Evolutionary conservation across 2,329 filamentous ascomycete species (phyloP), one percentile per base, ranked within the genome.

Genomic region (Cladorrhinum sp.): DNA sequence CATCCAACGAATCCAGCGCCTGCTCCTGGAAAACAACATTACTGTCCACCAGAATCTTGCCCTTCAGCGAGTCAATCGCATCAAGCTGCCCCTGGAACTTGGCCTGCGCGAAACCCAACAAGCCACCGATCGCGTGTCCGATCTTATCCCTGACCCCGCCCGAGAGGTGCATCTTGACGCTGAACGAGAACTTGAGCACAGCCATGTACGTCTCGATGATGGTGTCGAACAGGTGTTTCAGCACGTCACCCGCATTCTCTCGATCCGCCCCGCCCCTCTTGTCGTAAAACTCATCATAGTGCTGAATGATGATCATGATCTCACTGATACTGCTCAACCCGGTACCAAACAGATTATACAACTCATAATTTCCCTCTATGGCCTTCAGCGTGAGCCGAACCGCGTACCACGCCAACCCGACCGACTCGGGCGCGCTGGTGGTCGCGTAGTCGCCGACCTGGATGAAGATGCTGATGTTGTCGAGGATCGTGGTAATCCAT

Each of bases 351-450:
- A 65, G 65, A 18, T 58, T 66, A 61, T 68, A 68, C 12, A 68
- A 61, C 29, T 68, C 66, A 24, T 68, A 68, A 61, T 68, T 68
- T 59, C 51, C 58, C 36, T 68, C 64, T 56, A 68, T 68, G 38
- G 66, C 66, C 1, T 59, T 62, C 13, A 68, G 55, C 24, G 65
- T 68, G 13, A 67, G 58, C 57, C 62, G 64, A 50, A 68, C 57
- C 32, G 66, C 66, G 36, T 60, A 67, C 66, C 66, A 68, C 2
- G 66, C 66, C 59, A 68, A 57, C 10, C 63, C 66, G 3, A 68
- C 65, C 50, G 59, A 65, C 36, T 68, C 66, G 20, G 66, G 66
- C 3, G 66, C 66, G 41, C 59, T n/a, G n/a, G n/a, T n/a, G n/a
- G n/a, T n/a, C n/a, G n/a, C n/a, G n/a, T n/a, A n/a, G n/a, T n/a